These are phyloP conservation scores for Soucietia sequanensis DNA, from an alignment of 805 yeast genomes.

Conservation along the genomic window DNA sequence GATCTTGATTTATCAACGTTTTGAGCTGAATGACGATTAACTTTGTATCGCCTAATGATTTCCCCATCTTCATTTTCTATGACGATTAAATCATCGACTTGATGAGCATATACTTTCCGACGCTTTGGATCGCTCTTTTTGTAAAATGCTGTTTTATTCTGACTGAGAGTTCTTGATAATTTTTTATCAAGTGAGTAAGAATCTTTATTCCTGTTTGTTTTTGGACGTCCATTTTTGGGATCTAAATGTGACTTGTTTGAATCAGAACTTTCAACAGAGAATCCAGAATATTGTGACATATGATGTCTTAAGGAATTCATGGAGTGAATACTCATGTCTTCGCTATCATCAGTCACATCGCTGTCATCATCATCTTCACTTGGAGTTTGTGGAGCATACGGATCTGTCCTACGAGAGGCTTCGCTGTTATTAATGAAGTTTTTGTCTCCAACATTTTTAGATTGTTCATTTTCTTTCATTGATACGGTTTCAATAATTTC, in stretches of 20 bases:
- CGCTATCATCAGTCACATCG: conserved; percentile 7
- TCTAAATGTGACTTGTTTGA: conserved; percentile 5
- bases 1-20: conserved; percentile 19
- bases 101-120: conserved; percentile 65
- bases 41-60: conserved; percentile 75
- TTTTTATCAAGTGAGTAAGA: conserved; percentile 11
- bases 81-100: conserved; percentile 71
- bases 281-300: conserved; percentile 33
- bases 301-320: conserved; percentile 38
- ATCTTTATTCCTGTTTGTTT: background rate
- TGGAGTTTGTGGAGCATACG: conserved; percentile 5
- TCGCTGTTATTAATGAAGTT: conserved; percentile 1
- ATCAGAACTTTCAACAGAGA: conserved; percentile 10
- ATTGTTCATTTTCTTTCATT: conserved; percentile 21
- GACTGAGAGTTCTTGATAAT: conserved; percentile 10
- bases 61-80: conserved; percentile 94
- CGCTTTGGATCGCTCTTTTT: conserved; percentile 29
- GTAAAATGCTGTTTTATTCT: conserved; percentile 22
- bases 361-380: background rate
- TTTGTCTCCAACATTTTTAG: conserved; percentile 5
- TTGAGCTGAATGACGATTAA: conserved; percentile 51
- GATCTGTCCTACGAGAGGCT: conserved; percentile 2
- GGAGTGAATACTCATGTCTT: conserved; percentile 35
- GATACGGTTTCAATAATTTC: conserved; percentile 65
- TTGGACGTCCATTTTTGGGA: conserved; percentile 8